Conservation (phyloP, 2,329 filamentous ascomycete species). For the Fusarium sambucinum region DNA sequence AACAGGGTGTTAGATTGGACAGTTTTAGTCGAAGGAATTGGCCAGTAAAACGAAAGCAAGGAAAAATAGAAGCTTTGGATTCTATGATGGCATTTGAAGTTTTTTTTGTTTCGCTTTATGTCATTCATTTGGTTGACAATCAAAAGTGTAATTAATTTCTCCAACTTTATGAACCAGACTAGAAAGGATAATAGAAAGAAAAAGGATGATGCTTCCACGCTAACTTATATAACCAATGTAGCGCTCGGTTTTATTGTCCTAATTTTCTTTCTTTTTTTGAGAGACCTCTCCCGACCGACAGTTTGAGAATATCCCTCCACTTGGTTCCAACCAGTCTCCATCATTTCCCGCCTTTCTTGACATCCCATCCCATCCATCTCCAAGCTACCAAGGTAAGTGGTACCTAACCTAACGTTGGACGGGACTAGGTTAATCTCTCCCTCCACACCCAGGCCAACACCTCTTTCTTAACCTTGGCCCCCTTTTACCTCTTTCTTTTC, state of each 20-base stretch:
- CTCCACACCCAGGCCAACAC: constrained; percentile 32
- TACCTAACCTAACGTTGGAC: constrained; percentile 17
- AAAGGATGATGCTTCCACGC: constrained; percentile 6
- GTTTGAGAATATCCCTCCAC: constrained; percentile 40
- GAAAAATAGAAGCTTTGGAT: not conserved
- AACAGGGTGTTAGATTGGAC: constrained; percentile 19
- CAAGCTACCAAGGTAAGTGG: not conserved
- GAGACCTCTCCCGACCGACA: constrained; percentile 30
- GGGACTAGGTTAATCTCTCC: constrained; percentile 18
- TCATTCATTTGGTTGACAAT: not conserved
- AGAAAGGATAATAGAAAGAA: constrained; percentile 1
- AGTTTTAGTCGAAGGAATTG: constrained; percentile 20
- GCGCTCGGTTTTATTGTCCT: constrained; percentile 18
- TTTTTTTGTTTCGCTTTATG: not conserved
- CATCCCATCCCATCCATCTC: constrained; percentile 14
- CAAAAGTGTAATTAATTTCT: constrained; percentile 18
- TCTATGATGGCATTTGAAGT: constrained; percentile 6
- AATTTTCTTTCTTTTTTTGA: constrained; percentile 13
- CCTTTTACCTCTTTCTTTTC: constrained; percentile 33
- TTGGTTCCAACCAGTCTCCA: constrained; percentile 38
- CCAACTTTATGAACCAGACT: not conserved
- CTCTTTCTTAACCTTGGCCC: constrained; percentile 12
- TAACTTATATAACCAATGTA: not conserved
- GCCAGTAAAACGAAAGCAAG: constrained; percentile 10
- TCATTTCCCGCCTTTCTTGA: constrained; percentile 33